Base-by-base conservation (phyloP, 805 yeast genomes). In the Spathaspora sp. region DNA sequence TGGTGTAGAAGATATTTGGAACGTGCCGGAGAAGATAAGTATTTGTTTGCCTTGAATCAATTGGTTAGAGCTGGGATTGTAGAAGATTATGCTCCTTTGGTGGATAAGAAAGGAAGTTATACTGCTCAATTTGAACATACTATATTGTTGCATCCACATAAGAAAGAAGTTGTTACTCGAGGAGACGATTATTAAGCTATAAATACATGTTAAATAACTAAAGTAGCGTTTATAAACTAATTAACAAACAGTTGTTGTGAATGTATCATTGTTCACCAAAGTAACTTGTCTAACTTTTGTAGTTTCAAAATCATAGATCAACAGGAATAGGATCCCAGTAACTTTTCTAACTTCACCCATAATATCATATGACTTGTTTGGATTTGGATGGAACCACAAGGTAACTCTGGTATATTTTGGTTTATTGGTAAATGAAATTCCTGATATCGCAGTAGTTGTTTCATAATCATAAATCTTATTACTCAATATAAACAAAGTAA, bases 81-180 rank as follows among this genome's bases (percentile, higher is more conserved):
- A 8, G 87, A 87, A 61, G 99, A 90, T 58, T 91, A 94, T 61
- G 97, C 97, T 16, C 99, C 99, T 6, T 74, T 94, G 57, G 85
- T 81, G 50, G 99, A 94, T 66, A 70, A 78, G 17, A 79, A 76
- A 54, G 98, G 98, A 11, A 79, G 87, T 46, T 92, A 88, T 77
- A 94, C 98, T 39, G 99, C 99, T 0, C 99, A 94, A 70, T 93
- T 71, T 64, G 99, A 94, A 68, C 99, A 94, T 72, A 94, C 99
- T 1, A 80, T 93, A 46, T 76, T 94, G 58, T 75, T 94, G 61
- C 94, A 92, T 63, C 96, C 97, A 28, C 89, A 89, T 52, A 83
- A 82, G 69, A 94, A 93, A 75, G 99, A 94, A 70, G 93, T 94
- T 44, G 91, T 94, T 18, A 89, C 97, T 12, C 81, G 93, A 59